phyloP scores from a whole-genome alignment of 2,329 filamentous ascomycete species.

The Fusarium duplospermum region DNA sequence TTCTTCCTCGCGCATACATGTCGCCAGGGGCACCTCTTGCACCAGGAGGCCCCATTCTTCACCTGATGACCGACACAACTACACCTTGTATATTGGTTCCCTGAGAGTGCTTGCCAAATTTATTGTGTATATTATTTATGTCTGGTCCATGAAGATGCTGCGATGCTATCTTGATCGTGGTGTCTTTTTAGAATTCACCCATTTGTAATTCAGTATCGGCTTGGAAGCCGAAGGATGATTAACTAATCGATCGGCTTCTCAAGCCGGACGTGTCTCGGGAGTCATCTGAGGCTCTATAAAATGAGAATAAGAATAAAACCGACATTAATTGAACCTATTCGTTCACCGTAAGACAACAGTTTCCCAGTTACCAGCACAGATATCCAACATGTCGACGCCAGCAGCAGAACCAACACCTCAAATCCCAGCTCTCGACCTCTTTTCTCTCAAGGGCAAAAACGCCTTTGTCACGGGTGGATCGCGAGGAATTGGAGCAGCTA shows the following conservation, averaged over 20 bases:
- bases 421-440: background rate
- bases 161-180: background rate
- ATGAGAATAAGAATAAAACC: background rate
- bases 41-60: background rate
- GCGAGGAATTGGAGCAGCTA: background rate
- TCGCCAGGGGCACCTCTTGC: background rate
- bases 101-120: fast-evolving
- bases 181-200: no score
- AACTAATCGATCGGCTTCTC: background rate
- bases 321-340: background rate
- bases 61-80: background rate
- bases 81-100: background rate
- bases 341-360: background rate
- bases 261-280: background rate
- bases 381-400: background rate
- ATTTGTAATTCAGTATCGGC: background rate
- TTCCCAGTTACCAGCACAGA: background rate
- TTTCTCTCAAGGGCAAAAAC: background rate
- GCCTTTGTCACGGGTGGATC: background rate
- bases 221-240: background rate
- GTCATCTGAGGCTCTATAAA: background rate
- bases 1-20: background rate
- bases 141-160: fast-evolving
- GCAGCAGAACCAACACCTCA: background rate
- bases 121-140: background rate